Base-by-base conservation (phyloP, 1,284 basidiomycete genomes). In the Laetiporus sulphureus region DNA sequence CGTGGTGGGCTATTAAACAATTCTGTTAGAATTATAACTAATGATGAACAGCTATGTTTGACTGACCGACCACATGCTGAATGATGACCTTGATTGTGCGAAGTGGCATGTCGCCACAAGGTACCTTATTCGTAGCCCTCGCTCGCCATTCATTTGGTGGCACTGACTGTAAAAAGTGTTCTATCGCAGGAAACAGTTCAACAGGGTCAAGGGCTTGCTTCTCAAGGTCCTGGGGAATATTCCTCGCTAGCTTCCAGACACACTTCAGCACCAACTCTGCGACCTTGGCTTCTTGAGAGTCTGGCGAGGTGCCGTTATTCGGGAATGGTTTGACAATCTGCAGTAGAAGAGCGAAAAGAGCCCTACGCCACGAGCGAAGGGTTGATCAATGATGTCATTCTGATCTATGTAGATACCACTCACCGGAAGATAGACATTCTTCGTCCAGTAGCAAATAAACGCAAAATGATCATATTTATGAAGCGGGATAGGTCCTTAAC, bases 231-330 rank as follows among this genome's bases (percentile, higher is more conserved):
- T 92, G 86, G 12, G 93, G 92, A 35, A 98, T 89, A 51, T 91
- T 92, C 52, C 95, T 80, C 7, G 93, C 93, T 40, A 98, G 71
- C 67, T 99, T 99, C 96, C 96, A 99, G 24, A 99, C 79, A 63
- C 96, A 99, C 71, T 99, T 99, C 55, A 99, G 72, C 22, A 99
- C 89, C 23, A 99, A 74, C 62, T 99, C 96, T 5, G 94, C 93
- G 36, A 98, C 92, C 57, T 89, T 91, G 1, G 91, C 80, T 54
- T 89, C 83, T 52, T 87, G 83, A 2, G 87, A 82, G 34, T 89
- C 83, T 1, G 74, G 57, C 32, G 68, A 64, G 19, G 79, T 85
- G 21, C 77, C 79, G 40, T 77, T 83, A 47, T 63, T 73, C 12
- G 81, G 87, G 67, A 89, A 97, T 32, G 83, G 91, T 64, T 82